These are phyloP conservation scores for Casuarina equisetifolia DNA, from an alignment of 306 rosid species.

Conservation along the genomic window DNA sequence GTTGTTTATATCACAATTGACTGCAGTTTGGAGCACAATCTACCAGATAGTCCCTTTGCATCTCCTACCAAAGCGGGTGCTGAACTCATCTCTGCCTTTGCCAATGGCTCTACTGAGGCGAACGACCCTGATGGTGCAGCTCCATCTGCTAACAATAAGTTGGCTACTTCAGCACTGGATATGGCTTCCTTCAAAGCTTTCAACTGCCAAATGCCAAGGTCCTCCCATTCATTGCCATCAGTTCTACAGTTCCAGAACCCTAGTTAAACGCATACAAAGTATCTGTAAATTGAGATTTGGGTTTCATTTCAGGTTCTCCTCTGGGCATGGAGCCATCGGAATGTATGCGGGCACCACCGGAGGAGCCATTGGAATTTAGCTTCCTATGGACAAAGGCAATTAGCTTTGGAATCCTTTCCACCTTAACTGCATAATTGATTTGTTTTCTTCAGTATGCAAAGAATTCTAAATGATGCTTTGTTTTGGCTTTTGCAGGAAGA, in stretches of 20 bases:
- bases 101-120: slow-evolving; percentile 45
- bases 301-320: slow-evolving; percentile 58
- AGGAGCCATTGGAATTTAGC: slow-evolving; percentile 84
- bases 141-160: slow-evolving; percentile 45
- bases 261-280: not conserved
- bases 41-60: slow-evolving; percentile 96
- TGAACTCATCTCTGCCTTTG: slow-evolving; percentile 48
- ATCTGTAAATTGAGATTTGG: slow-evolving; percentile 11
- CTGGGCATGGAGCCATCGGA: slow-evolving; percentile 81
- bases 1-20: slow-evolving; percentile 25
- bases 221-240: not conserved
- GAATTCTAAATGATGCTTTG: slow-evolving; percentile 14
- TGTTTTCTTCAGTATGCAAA: slow-evolving; percentile 26
- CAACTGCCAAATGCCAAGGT: slow-evolving; percentile 96
- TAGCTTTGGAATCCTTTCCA: slow-evolving; percentile 7
- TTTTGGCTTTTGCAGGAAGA: slow-evolving; percentile 47
- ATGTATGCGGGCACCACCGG: slow-evolving; percentile 81
- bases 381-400: slow-evolving; percentile 37
- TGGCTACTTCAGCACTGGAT: slow-evolving; percentile 56
- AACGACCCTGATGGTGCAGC: slow-evolving; percentile 43
- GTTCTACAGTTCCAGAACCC: not conserved
- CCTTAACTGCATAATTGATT: not conserved
- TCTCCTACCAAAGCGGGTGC: slow-evolving; percentile 79
- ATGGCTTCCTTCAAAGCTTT: slow-evolving; percentile 78
- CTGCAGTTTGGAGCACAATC: slow-evolving; percentile 95